Evolutionary conservation across 2,329 filamentous ascomycete species (phyloP), one percentile per base, ranked within the genome.

Genomic region (Sarocladium kiliense): DNA sequence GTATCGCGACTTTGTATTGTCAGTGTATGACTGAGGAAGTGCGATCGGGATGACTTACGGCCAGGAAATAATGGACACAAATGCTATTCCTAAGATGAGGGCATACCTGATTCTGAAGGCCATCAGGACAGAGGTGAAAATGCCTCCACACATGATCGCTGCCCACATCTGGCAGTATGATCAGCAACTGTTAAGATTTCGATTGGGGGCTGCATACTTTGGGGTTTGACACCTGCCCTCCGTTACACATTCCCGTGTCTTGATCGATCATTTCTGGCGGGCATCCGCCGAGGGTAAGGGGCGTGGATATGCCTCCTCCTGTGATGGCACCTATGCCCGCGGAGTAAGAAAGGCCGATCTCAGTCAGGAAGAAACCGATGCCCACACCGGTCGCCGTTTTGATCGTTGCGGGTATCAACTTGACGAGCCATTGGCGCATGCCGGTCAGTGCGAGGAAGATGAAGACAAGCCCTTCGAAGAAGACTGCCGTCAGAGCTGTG

Each of bases 311-410:
- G 12, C 67, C 68, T 3, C 82, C 82, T 26, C 90, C 90, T 0
- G 88, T 91, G 58, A 96, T 85, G 30, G 89, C 79, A 16, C 91
- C 91, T 63, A 96, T 92, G 55, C 91, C 91, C 45, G 88, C 85
- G 21, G 84, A 86, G 67, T 94, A 94, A 0, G 88, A 90, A 60
- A 87, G 75, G 1, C 84, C 84, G 58, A 84, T 84, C 59, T 84
- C 77, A 0, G 83, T 85, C 23, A 87, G 72, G 60, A 86, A 85
- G 36, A 86, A 71, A 2, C 84, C 84, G 37, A 87, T 86, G 2
- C 84, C 84, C 3, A 85, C 84, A 19, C 83, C 83, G 21, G 80
- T 85, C 11, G 84, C 83, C 1, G 81, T 83, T 68, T 87, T 87
- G 63, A 87, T 79, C 2, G 82, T 86, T 2, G 78, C 75, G 0